A percentile compares a stretch with the other conserved stretches of the same genome.
Conservation (phyloP, 192 early-diverging fungal species). For the Glomus cerebriforme region DNA sequence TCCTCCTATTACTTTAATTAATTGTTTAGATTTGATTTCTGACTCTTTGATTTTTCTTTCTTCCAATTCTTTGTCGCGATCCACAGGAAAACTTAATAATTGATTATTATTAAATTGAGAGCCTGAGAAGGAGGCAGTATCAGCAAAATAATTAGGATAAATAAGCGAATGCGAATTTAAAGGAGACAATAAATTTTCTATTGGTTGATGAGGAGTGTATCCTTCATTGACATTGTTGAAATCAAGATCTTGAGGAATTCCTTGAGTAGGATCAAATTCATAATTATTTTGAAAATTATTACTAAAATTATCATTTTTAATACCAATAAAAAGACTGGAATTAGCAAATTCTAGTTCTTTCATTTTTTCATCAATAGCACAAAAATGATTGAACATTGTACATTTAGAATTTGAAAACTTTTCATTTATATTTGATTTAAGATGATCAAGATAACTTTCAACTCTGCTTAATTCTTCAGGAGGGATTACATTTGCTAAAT, state of each 20-base stretch:
- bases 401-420: no score
- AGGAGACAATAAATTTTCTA: not conserved
- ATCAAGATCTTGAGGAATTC: not conserved
- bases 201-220: no score
- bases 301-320: not conserved
- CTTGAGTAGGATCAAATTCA: not conserved
- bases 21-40: no score
- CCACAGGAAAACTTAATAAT: not conserved
- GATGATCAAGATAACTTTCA: not conserved
- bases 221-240: not conserved
- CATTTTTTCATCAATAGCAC: not conserved
- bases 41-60: not conserved
- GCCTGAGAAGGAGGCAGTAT: not conserved
- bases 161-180: not conserved
- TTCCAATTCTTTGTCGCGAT: not conserved
- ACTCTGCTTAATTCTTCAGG: not conserved
- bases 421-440: not conserved
- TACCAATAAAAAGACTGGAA: not conserved
- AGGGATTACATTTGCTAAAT: not conserved
- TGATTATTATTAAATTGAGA: not conserved
- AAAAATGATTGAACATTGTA: not conserved
- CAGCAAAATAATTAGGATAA: not conserved
- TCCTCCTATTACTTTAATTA: not conserved
- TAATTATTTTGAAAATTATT: not conserved
- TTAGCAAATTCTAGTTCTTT: not conserved